A percentile compares a stretch with the other conserved stretches of the same genome.
These are phyloP conservation scores for Catenaria anguillulae DNA, from an alignment of 371 early-diverging fungal species.

Conservation along the genomic window DNA sequence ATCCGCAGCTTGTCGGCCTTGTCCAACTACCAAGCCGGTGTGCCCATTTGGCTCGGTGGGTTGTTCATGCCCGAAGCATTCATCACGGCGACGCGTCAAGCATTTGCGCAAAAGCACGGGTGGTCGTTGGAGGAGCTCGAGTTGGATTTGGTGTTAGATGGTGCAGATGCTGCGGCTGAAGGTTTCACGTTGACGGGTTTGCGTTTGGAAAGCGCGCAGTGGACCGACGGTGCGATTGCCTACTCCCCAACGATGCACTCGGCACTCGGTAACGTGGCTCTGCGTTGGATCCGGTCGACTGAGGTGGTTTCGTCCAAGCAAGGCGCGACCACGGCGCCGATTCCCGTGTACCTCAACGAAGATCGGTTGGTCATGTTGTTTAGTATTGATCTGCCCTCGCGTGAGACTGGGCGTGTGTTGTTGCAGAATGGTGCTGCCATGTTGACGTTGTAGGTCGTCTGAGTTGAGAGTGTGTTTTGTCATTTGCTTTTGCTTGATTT, in stretches of 20 bases:
- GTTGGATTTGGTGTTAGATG: slow-evolving; percentile 13
- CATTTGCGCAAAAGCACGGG: slow-evolving; percentile 42
- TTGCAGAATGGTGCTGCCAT: slow-evolving; percentile 6
- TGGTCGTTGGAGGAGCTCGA: slow-evolving; percentile 34
- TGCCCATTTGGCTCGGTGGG: slow-evolving; percentile 69
- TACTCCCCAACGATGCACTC: slow-evolving; percentile 33
- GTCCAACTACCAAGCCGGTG: slow-evolving; percentile 19
- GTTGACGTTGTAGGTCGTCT: slow-evolving; percentile 1
- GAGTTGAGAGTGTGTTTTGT: too few species aligned
- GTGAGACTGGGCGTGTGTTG: slow-evolving; percentile 7
- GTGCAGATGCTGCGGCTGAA: neutral
- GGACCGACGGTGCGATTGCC: slow-evolving; percentile 30
- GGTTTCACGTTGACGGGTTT: neutral
- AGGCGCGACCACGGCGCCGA: slow-evolving; percentile 3
- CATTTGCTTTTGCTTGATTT: too few species aligned
- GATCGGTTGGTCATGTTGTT: slow-evolving; percentile 67
- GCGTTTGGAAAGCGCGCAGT: slow-evolving; percentile 12
- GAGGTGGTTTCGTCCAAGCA: slow-evolving; percentile 11
- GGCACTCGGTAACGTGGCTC: slow-evolving; percentile 24
- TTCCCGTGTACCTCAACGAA: slow-evolving; percentile 74
- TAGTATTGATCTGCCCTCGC: slow-evolving; percentile 29
- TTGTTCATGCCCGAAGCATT: slow-evolving; percentile 83
- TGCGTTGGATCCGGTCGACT: slow-evolving; percentile 35
- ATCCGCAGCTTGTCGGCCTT: slow-evolving; percentile 22
- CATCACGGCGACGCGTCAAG: slow-evolving; percentile 79